Conservation (phyloP, 2,329 filamentous ascomycete species). For the Penicillium expansum region DNA sequence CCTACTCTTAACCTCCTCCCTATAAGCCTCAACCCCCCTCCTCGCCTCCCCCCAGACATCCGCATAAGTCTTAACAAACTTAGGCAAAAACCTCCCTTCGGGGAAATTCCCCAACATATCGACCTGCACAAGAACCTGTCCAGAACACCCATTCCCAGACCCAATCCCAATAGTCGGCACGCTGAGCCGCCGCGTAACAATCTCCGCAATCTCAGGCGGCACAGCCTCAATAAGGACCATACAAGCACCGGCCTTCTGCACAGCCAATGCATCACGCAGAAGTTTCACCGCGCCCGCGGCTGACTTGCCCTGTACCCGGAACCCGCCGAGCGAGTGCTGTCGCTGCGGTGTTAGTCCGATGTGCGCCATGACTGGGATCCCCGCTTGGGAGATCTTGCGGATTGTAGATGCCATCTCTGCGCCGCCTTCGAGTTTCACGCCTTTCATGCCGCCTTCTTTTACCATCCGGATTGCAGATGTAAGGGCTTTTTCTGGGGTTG, state of each 20-base stretch:
- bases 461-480: slow-evolving; percentile 81
- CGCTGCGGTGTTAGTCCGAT: slow-evolving; percentile 89
- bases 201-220: slow-evolving; percentile 73
- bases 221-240: slow-evolving; percentile 86
- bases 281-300: slow-evolving; percentile 67
- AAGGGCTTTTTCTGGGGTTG: slow-evolving; percentile 80
- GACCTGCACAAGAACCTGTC: slow-evolving; percentile 93
- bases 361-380: slow-evolving; percentile 91
- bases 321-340: slow-evolving; percentile 89
- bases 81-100: slow-evolving; percentile 82
- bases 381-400: slow-evolving; percentile 74
- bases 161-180: slow-evolving; percentile 96
- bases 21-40: slow-evolving; percentile 74
- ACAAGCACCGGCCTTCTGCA: slow-evolving; percentile 89
- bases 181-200: slow-evolving; percentile 74
- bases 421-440: slow-evolving; percentile 89
- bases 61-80: slow-evolving; percentile 94
- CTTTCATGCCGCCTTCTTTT: slow-evolving; percentile 84
- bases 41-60: slow-evolving; percentile 82
- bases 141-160: slow-evolving; percentile 83
- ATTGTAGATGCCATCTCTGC: slow-evolving; percentile 84
- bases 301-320: slow-evolving; percentile 91
- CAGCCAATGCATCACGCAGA: slow-evolving; percentile 78
- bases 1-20: slow-evolving; percentile 80
- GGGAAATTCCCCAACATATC: slow-evolving; percentile 95